Evolutionary conservation across 441 rosid species (phyloP).

Genomic region (Pelargonium fulgidum): DNA sequence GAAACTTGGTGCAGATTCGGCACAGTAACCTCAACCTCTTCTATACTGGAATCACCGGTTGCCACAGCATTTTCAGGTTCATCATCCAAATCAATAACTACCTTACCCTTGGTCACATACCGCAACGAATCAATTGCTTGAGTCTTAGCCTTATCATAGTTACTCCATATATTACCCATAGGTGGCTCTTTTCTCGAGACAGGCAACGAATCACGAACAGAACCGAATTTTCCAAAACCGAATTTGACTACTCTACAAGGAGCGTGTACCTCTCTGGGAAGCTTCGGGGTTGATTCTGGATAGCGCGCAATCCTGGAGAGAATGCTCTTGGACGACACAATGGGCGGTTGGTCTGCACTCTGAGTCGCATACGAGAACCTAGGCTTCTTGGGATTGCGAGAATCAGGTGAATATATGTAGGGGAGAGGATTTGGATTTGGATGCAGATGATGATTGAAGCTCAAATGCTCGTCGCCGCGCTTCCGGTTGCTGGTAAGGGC

Average conservation of each 20-base stretch:
- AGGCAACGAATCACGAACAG: neutral
- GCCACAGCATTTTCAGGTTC: slow-evolving; percentile 29
- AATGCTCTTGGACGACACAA: slow-evolving; percentile 31
- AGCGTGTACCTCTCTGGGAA: slow-evolving; percentile 57
- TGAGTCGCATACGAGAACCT: slow-evolving; percentile 32
- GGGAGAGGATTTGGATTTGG: slow-evolving; percentile 19
- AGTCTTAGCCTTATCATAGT: slow-evolving; percentile 32
- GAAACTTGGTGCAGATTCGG: slow-evolving; percentile 18
- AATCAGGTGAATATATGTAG: slow-evolving; percentile 24
- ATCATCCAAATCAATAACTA: slow-evolving; percentile 36
- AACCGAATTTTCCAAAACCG: slow-evolving; percentile 19
- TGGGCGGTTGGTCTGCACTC: slow-evolving; percentile 27
- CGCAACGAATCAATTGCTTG: slow-evolving; percentile 41
- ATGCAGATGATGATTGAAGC: slow-evolving; percentile 23
- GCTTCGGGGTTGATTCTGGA: slow-evolving; percentile 42
- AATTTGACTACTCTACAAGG: slow-evolving; percentile 49
- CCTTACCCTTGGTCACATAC: slow-evolving; percentile 29
- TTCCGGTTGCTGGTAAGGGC: slow-evolving; percentile 55
- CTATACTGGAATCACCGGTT: slow-evolving; percentile 51
- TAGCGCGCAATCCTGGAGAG: slow-evolving; percentile 50
- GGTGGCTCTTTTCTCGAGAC: slow-evolving; percentile 6
- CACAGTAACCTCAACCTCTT: slow-evolving; percentile 34
- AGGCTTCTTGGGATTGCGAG: slow-evolving; percentile 44
- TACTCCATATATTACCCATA: slow-evolving; percentile 36
- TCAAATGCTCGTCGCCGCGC: slow-evolving; percentile 46